Percentiles rank a stretch among this genome's conserved stretches.
Evolutionary conservation across 2,329 filamentous ascomycete genomes (phyloP).

Genomic region (Fusarium sp.): DNA sequence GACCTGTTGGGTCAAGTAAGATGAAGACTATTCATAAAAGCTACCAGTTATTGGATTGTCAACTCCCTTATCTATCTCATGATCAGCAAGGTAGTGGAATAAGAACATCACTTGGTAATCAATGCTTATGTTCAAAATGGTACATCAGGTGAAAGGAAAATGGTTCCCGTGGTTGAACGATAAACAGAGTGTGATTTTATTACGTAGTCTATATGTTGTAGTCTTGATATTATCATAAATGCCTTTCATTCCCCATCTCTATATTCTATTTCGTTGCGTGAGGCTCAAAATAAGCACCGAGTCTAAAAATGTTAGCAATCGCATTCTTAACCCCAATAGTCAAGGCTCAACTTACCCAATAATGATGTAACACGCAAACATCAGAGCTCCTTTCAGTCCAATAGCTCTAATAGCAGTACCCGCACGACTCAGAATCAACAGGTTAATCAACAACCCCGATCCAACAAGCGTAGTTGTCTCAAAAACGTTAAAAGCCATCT

Average conservation of each 20-base stretch:
- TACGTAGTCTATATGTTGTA: constrained; percentile 7
- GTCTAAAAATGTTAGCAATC: neutral
- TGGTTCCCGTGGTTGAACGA: neutral
- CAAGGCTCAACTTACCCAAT: constrained; percentile 50
- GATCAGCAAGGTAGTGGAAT: too few relatives aligned
- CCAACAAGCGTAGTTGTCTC: constrained; percentile 80
- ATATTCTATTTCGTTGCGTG: constrained; percentile 12
- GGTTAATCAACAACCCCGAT: constrained; percentile 77
- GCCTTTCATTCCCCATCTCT: neutral
- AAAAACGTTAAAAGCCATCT: constrained; percentile 80
- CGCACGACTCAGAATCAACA: constrained; percentile 78
- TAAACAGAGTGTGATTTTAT: neutral
- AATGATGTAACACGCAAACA: constrained; percentile 66
- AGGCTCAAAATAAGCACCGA: constrained; percentile 38
- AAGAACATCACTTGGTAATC: constrained; percentile 11
- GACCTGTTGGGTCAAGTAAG: neutral
- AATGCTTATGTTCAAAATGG: too few relatives aligned
- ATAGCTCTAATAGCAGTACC: constrained; percentile 70
- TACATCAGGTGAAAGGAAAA: too few relatives aligned
- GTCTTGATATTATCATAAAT: constrained; percentile 33
- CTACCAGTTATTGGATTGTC: too few relatives aligned
- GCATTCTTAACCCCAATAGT: too few relatives aligned
- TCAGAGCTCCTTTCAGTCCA: constrained; percentile 64
- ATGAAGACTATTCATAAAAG: too few relatives aligned
- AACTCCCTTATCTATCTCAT: too few relatives aligned